Base-by-base conservation (phyloP, 1,139 yeast species). In the Hyphopichia khmerensis region DNA sequence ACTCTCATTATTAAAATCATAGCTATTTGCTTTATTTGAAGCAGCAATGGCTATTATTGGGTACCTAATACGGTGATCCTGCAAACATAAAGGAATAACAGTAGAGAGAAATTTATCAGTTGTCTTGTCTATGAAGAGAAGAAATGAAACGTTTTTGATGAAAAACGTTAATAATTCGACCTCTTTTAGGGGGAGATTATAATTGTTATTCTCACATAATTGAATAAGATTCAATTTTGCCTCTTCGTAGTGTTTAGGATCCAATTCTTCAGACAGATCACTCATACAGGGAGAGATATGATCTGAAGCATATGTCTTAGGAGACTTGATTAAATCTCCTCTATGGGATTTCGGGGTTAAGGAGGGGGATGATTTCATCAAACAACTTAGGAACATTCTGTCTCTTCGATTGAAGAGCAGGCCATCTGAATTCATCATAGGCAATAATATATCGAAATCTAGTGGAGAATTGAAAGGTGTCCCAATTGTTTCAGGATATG, bases 41-140 rank as follows among this genome's bases (percentile, higher is more conserved):
- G 57, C 54, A 3, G 57, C 47, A 4, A 56, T 56, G 3, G 55
- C 56, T 9, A 55, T 15, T 2, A 55, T 43, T 2, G 60, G 59
- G 31, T 47, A 46, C 13, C 59, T 39, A 2, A 56, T 52, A 24
- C 48, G 44, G 3, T 38, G 27, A 23, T 56, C 57, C 21, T 44
- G 44, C 11, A 54, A 36, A 15, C 49, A 45, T 16, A 52, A 43
- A 2, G 60, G 60, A 7, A 56, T 47, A 4, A 56, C 56, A 2
- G 59, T 54, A 16, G 43, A 35, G 3, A 55, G 36, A 32, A 56
- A 55, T 17, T 48, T 40, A 19, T 55, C 52, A 26, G 57, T 48
- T 19, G 60, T 50, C 35, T 53, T 51, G 38, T 55, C 59, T 7
- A 48, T 57, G 41, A 55, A 55, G 15, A 56, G 39, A 4, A 54